phyloP scores from a whole-genome alignment of 768 basidiomycete genomes.

The Leccinum arenicola region DNA sequence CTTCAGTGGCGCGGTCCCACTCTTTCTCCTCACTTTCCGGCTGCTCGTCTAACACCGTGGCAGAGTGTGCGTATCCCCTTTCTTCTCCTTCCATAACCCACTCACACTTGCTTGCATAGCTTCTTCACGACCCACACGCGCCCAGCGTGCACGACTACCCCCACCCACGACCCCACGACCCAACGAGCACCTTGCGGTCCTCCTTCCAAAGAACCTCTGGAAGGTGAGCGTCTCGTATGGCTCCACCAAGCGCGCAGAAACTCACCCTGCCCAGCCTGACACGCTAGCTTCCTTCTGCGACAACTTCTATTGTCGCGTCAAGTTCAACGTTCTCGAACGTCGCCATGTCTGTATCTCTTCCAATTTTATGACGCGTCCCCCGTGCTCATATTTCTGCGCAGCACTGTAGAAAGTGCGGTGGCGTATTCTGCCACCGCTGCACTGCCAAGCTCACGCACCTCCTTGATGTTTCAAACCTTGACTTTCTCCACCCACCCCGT shows the following conservation, averaged over 20 bases:
- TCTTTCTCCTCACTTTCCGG: constrained; percentile 9
- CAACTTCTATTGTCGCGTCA: constrained; percentile 64
- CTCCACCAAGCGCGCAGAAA: neutral
- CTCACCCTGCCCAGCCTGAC: constrained; percentile 50
- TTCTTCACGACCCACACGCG: constrained; percentile 21
- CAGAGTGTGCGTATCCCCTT: constrained; percentile 15
- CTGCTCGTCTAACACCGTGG: constrained; percentile 10
- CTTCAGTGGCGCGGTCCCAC: constrained; percentile 12
- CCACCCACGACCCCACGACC: constrained; percentile 24
- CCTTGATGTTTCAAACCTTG: constrained; percentile 68
- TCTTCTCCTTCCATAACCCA: neutral
- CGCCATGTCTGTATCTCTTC: constrained; percentile 56
- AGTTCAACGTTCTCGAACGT: constrained; percentile 69
- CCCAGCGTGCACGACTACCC: constrained; percentile 16
- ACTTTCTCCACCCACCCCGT: constrained; percentile 70
- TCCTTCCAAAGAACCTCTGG: constrained; percentile 69
- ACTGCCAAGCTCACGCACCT: constrained; percentile 57
- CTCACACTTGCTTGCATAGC: constrained; percentile 10
- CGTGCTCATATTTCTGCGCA: constrained; percentile 31
- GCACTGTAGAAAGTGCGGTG: constrained; percentile 86
- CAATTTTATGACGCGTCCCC: neutral
- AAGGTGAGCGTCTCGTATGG: constrained; percentile 46
- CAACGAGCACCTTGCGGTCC: constrained; percentile 78
- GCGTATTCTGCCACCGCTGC: constrained; percentile 68
- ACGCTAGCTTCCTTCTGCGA: constrained; percentile 61